phyloP scores from a whole-genome alignment of 306 rosid genomes.

The Echinosophora koreensis region DNA sequence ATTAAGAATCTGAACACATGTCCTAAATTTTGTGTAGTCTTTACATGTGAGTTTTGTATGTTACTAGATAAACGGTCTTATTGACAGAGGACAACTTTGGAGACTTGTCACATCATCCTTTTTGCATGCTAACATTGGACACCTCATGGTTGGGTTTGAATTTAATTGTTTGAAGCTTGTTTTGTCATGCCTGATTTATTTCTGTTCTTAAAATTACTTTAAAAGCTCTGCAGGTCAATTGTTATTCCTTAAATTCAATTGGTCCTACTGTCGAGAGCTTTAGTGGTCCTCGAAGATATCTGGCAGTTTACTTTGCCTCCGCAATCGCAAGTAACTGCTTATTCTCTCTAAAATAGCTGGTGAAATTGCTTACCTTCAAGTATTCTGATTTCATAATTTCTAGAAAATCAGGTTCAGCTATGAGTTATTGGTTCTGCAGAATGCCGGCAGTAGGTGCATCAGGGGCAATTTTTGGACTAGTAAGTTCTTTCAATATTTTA shows the following conservation, averaged over 20 bases:
- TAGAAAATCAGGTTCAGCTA: conserved; percentile 87
- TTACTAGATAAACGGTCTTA: conserved; percentile 72
- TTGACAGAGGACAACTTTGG: conserved; percentile 89
- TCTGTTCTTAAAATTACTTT: conserved; percentile 4
- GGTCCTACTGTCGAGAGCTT: conserved; percentile 89
- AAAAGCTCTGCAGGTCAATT: conserved; percentile 66
- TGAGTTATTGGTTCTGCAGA: conserved; percentile 82
- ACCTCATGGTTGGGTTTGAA: conserved; percentile 73
- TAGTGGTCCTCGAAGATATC: conserved; percentile 79
- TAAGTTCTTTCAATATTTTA: conserved; percentile 52
- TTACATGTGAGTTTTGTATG: conserved; percentile 36
- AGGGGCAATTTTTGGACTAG: conserved; percentile 93
- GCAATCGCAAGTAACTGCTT: conserved; percentile 88
- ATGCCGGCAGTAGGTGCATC: conserved; percentile 92
- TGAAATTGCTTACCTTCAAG: conserved; percentile 55
- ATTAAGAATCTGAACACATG: conserved; percentile 24
- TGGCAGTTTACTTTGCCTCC: conserved; percentile 80
- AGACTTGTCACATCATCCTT: conserved; percentile 85
- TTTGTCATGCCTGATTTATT: conserved; percentile 28
- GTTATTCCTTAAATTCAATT: conserved; percentile 84
- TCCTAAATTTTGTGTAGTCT: not conserved
- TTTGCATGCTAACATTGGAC: conserved; percentile 88
- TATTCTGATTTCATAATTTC: conserved; percentile 63
- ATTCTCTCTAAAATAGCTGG: conserved; percentile 56
- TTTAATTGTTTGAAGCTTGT: conserved; percentile 33